Base-by-base conservation (phyloP, 106 monocot genomes). In the Dendrobium huoshanense region DNA sequence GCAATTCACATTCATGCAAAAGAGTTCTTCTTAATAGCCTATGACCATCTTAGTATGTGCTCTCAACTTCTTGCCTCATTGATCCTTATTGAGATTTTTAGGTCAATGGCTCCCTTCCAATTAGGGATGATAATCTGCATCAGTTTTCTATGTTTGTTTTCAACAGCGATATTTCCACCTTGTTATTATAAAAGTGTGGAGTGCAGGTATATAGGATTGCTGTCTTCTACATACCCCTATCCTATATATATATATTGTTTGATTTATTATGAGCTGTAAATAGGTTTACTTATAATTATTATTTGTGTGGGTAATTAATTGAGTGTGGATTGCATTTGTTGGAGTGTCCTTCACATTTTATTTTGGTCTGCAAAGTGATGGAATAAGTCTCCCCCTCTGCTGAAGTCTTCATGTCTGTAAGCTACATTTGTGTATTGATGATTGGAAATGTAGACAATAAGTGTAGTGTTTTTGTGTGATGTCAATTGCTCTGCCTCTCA, bases 1-100 rank as follows among this genome's bases (percentile, higher is more conserved):
- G 47, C 15, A 13, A 44, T 0, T 16, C 45, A 9, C 79, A 42
- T 67, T 79, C 67, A 18, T 79, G 79, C 79, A 79, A 79, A 47
- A 84, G 77, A 72, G 76, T 67, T 80, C 84, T 84, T 27, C 84
- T 84, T 51, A 67, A 84, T 68, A 84, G 65, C 80, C 79, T 80
- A 75, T 68, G 79, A 80, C 37, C 76, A 74, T 56, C 13, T 17
- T 22, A 73, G 8, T 18, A 72, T 58, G 24, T 9, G 7, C 29
- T 68, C 68, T 11, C 33, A 70, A 25, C 13, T 2, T 24, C 4
- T 70, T 70, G 24, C 68, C 33, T 37, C 70, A 70, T 11, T 70
- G 33, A 27, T 70, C 72, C 11, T 40, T 11, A 48, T 11, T 48
- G 48, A 48, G 48, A 10, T 48, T 48, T 48, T 48, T 10, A 48